phyloP scores from a whole-genome alignment of 108 stramenopile genomes.

The Aurantiochytrium sp. region DNA sequence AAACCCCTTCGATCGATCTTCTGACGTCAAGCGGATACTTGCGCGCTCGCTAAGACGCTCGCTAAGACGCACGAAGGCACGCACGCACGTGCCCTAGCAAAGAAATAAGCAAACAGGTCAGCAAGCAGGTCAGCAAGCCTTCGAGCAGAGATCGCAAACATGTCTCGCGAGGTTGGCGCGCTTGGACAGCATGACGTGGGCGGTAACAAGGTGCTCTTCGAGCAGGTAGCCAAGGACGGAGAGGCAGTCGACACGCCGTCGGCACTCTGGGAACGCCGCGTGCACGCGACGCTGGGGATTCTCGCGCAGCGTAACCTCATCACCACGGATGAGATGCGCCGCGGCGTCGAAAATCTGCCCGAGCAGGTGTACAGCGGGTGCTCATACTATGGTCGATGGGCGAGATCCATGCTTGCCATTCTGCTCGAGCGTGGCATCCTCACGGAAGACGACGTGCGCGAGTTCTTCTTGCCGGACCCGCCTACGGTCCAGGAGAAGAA shows the following conservation, averaged over 20 bases:
- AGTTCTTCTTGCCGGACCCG: not conserved
- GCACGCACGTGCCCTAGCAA: no score
- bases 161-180: not conserved
- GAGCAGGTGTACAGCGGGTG: not conserved
- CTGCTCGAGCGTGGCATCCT: not conserved
- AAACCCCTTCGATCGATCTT: no score
- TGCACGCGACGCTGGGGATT: not conserved
- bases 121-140: no score
- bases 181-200: not conserved
- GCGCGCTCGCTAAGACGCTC: no score
- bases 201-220: not conserved
- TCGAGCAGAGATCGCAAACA: no score
- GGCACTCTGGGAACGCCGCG: not conserved
- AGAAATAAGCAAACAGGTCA: no score
- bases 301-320: not conserved
- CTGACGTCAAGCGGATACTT: no score
- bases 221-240: not conserved
- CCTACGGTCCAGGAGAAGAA: not conserved
- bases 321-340: not conserved
- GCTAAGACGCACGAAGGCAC: no score
- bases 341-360: not conserved
- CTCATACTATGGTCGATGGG: not conserved
- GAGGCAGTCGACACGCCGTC: not conserved
- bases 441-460: not conserved
- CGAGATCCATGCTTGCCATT: not conserved